phyloP scores from a whole-genome alignment of 176 grass and related monocot species.

The Aegilops speltoides region DNA sequence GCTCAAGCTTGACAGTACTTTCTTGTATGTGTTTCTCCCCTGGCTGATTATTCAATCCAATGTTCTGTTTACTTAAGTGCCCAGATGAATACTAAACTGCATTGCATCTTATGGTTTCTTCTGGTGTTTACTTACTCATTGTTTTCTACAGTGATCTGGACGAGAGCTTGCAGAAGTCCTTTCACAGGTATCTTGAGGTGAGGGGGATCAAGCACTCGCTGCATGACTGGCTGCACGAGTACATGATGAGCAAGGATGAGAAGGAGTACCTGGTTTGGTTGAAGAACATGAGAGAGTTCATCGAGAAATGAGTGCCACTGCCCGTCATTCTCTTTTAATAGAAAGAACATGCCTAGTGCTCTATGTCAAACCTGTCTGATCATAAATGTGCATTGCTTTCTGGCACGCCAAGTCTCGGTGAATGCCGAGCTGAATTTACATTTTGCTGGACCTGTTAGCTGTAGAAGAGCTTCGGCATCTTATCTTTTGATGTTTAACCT shows the following conservation, averaged over 20 bases:
- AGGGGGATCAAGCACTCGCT: constrained; percentile 71
- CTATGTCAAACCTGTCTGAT: not conserved
- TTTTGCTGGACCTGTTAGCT: not conserved
- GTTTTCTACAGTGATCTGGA: constrained; percentile 61
- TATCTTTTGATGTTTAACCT: not conserved
- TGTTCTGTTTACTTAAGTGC: not conserved
- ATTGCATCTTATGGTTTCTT: not conserved
- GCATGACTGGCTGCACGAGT: constrained; percentile 66
- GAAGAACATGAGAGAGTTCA: constrained; percentile 88
- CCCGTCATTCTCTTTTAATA: not conserved
- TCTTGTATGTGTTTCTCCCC: not conserved
- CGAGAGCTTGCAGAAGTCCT: constrained; percentile 71
- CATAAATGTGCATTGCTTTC: constrained; percentile 21
- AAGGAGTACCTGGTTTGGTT: constrained; percentile 80
- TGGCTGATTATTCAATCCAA: not conserved
- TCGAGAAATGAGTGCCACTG: constrained; percentile 40
- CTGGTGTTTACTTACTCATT: not conserved
- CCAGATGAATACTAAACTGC: not conserved
- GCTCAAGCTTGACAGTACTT: not conserved
- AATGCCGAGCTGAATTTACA: not conserved
- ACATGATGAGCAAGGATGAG: constrained; percentile 93
- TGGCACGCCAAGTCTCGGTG: not conserved
- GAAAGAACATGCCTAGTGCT: not conserved
- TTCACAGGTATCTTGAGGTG: constrained; percentile 73
- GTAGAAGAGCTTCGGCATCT: not conserved